A percentile compares a stretch with the other conserved stretches of the same genome.
Conservation (phyloP, 352 stramenopile genomes). For the Phytophthora uliginosa region DNA sequence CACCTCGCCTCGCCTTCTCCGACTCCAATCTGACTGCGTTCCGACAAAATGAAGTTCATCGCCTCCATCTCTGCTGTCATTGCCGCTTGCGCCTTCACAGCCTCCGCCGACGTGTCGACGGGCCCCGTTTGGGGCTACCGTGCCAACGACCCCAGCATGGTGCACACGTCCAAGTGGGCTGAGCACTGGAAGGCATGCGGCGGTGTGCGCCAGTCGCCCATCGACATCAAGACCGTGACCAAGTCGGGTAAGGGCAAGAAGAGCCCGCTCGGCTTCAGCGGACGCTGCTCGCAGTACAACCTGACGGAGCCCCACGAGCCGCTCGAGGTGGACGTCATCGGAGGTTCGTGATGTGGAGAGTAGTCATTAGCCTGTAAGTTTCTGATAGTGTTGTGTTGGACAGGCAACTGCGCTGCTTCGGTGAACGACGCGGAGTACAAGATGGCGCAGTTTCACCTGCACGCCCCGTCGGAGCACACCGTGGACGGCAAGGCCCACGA, state of each 20-base stretch:
- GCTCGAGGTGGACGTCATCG: constrained; percentile 36
- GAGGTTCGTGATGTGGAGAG: constrained; percentile 12
- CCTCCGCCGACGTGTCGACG: constrained; percentile 16
- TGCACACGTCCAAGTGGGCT: constrained; percentile 37
- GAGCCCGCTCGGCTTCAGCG: constrained; percentile 40
- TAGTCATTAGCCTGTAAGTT: too few relatives aligned
- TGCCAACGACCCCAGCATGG: constrained; percentile 31
- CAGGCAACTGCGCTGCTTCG: constrained; percentile 24
- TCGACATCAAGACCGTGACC: constrained; percentile 41
- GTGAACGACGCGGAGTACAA: constrained; percentile 25
- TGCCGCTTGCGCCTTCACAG: constrained; percentile 22
- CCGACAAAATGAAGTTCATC: constrained; percentile 38
- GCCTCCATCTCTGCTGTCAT: constrained; percentile 26
- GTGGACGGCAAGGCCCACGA: constrained; percentile 56
- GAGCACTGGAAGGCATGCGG: constrained; percentile 31
- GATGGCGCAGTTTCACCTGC: constrained; percentile 55
- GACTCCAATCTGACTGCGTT: constrained; percentile 20
- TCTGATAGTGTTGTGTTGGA: neutral
- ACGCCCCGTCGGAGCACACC: constrained; percentile 70
- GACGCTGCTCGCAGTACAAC: constrained; percentile 42
- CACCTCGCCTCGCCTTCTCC: constrained; percentile 16
- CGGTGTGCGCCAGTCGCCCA: constrained; percentile 51
- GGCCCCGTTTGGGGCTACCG: constrained; percentile 45
- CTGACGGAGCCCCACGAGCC: constrained; percentile 42
- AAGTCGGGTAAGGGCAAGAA: constrained; percentile 19